Conservation (phyloP, 2,329 filamentous ascomycete genomes). For the Zelopaecilomyces penicillatus region DNA sequence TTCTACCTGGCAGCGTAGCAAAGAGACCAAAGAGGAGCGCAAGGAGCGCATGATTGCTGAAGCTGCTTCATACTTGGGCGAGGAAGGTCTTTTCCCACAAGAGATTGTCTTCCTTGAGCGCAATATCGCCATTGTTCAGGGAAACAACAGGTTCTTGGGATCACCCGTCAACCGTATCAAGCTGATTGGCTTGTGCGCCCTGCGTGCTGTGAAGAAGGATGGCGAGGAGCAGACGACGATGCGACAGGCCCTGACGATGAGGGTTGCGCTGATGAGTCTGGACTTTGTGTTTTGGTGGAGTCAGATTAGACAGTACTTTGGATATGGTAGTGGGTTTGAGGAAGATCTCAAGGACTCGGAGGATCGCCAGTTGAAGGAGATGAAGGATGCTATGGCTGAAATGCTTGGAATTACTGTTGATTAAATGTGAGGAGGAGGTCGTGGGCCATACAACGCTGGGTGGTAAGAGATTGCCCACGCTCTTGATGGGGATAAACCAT, state of each 20-base stretch:
- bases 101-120: constrained; percentile 5
- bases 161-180: constrained; percentile 4
- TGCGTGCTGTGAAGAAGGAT: constrained; percentile 2
- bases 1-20: constrained; percentile 31
- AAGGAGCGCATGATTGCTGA: background rate
- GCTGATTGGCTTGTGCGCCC: constrained; percentile 6
- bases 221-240: background rate
- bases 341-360: constrained; percentile 6
- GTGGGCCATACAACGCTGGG: too few species aligned
- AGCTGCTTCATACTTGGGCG: constrained; percentile 1
- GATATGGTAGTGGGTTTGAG: constrained; percentile 6
- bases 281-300: constrained; percentile 6
- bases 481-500: too few species aligned
- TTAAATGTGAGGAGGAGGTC: too few species aligned
- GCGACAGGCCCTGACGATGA: background rate
- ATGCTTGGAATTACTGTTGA: too few species aligned
- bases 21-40: constrained; percentile 4
- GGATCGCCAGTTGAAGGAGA: constrained; percentile 4
- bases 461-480: too few species aligned
- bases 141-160: constrained; percentile 5
- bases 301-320: constrained; percentile 5
- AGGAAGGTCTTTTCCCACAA: constrained; percentile 2
- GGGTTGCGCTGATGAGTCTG: constrained; percentile 3
- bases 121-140: constrained; percentile 5
- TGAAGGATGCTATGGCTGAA: constrained; percentile 4